Percentiles rank a stretch among this genome's conserved stretches.
Evolutionary conservation across 306 rosid species (phyloP).

Genomic region (Vigna hirtella): DNA sequence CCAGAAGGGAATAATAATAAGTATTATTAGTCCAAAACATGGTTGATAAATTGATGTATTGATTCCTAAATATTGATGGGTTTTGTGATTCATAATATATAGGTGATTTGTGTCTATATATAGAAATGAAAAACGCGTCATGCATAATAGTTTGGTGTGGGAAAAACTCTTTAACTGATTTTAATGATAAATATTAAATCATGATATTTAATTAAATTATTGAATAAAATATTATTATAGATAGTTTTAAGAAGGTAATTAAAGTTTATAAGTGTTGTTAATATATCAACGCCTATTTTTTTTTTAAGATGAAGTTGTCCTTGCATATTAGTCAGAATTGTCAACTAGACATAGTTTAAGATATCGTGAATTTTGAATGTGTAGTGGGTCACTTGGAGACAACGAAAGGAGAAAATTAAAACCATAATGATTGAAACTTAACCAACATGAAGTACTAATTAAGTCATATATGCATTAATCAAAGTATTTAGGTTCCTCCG

Average conservation of each 20-base stretch:
- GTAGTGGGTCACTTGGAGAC: not conserved
- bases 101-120: slow-evolving; percentile 17
- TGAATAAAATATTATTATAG: too few species aligned
- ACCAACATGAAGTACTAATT: not conserved
- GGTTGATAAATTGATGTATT: slow-evolving; percentile 10
- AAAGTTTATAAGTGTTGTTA: too few species aligned
- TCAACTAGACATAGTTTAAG: too few species aligned
- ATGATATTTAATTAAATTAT: too few species aligned
- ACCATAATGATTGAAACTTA: slow-evolving; percentile 26
- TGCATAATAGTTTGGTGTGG: not conserved
- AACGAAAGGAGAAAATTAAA: not conserved
- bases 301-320: too few species aligned
- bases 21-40: slow-evolving; percentile 49
- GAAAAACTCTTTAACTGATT: too few species aligned
- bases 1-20: not conserved
- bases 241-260: too few species aligned
- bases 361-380: too few species aligned
- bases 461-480: not conserved
- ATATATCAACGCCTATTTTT: too few species aligned
- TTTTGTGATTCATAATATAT: slow-evolving; percentile 12
- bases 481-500: not conserved
- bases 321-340: too few species aligned
- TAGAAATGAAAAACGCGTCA: slow-evolving; percentile 48
- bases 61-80: not conserved
- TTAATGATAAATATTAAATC: too few species aligned